Base-by-base conservation (phyloP, 2,329 filamentous ascomycete genomes). In the Dactylonectria macrodidyma region DNA sequence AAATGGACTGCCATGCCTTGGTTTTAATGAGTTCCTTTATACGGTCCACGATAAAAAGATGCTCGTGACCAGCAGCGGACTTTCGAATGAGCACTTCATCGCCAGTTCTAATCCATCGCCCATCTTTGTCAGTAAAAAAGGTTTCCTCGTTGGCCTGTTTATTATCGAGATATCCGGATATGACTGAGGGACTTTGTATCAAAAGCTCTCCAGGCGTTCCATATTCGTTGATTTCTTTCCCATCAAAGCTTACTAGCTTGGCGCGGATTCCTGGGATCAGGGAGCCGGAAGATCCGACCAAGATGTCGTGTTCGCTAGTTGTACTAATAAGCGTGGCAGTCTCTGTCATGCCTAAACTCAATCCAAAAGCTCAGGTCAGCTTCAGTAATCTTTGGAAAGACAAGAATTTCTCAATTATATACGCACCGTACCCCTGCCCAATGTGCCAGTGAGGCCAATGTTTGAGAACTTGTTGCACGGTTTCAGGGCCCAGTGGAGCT, bases 161-260 rank as follows among this genome's bases (percentile, higher is more conserved):
- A 76, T 97, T 97, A 81, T 96, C 92, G 58, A 97, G 83, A 75
- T 97, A 97, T 1, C 95, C 95, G 1, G 97, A 81, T 0, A 92
- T 90, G 2, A 96, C 88, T 1, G 91, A 90, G 0, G 94, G 94
- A 0, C 89, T 89, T 78, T 93, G 92, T 22, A 97, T 88, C 22
- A 93, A 85, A 16, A 97, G 86, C 80, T 97, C 95, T 50, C 95
- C 95, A 0, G 91, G 92, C 59, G 90, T 88, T 67, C 95, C 82
- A 71, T 92, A 90, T 9, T 83, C 86, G 0, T 88, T 91, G 55
- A 94, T 85, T 73, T 94, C 92, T 2, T 85, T 83, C 5, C 92
- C 92, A 59, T 94, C 91, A 1, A 84, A 75, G 2, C 88, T 88
- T 41, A 95, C 82, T 12, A 95, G 82, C 69, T 91, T 91, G 61